Evolutionary conservation across 106 monocot genomes (phyloP), one percentile per base, ranked within the genome.

Genomic region (Allium sativum): DNA sequence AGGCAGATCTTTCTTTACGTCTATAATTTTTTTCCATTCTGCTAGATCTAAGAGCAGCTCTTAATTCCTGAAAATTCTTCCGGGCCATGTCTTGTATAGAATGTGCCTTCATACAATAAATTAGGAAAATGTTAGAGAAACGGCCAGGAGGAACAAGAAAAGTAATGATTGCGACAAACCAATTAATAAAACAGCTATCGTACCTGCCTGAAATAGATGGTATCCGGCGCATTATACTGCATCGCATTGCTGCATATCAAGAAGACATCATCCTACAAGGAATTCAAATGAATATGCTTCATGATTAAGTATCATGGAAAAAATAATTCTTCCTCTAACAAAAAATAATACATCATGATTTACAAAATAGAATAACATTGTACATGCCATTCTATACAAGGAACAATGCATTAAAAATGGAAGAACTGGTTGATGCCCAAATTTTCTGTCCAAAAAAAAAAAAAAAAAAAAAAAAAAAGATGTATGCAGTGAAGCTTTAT

Each of bases 11-110:
- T 43, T 52, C 67, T 52, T 77, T 73, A 15, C 69, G 67, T 72
- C 66, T 64, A 72, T 42, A 56, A 54, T 77, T 78, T 10, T 51
- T 22, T 51, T 43, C 69, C 48, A 52, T 61, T 75, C 75, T 77
- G 20, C n/a, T 45, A 44, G 43, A 55, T 45, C 53, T 75, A 22
- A 55, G 51, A 54, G 65, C 73, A 48, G 70, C 68, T 76, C 89
- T 80, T 42, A 89, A 44, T 19, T 42, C 67, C 67, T 86, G 76
- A 72, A 94, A 94, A 48, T 78, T 81, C 60, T 70, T 86, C 66
- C 74, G 73, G 58, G 89, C 93, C 74, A 94, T 52, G 45, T 94
- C 93, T 86, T 94, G 86, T 67, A 94, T 94, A 60, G 86, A 72
- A 42, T 67, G 78, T 61, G 93, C 93, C 93, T 94, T 74, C 44